Base-by-base conservation (phyloP, 164 flowering plant species). In the Liriodendron chinense region DNA sequence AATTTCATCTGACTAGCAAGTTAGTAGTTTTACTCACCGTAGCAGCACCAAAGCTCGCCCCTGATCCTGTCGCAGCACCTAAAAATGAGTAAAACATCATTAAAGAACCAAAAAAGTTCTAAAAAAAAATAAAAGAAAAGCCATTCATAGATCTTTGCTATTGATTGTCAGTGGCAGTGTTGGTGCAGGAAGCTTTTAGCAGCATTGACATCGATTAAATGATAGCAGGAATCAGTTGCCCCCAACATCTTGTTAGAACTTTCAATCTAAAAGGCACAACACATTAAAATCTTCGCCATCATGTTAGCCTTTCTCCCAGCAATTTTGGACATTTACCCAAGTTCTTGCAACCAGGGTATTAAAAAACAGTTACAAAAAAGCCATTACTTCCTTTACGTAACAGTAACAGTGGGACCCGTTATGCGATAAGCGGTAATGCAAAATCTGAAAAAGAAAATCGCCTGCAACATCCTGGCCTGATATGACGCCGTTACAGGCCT, bases 61-160 rank as follows among this genome's bases (percentile, higher is more conserved):
- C 97, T 1, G 94, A 93, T 50, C 90, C 94, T 34, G 86, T 76
- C 43, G 88, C 82, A 76, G 94, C 86, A 79, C 97, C 98, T 93
- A 80, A 16, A 9, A 69, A 79, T 49, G 69, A 25, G 28, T 14
- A 72, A 78, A 65, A 65, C 43, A 25, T 13, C 47, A 57, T 71
- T 7, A 71, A 23, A 21, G 9, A 53, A 53, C 21, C 13, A 7
- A 50, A 4, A 13, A 25, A 43, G 22, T 23, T 53, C n/a, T 16
- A 70, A 2, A 22, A 34, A 69, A 24, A 72, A 21, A 50, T n/a
- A 69, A 3, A 67, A 70, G 23, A 67, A 10, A 28, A 34, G 2
- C 9, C 59, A 53, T 3, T 16, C 13, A 14, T 53, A 16, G 59
- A 53, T 53, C 18, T 12, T 53, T 3, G 18, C 59, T 12, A 16